Percentiles rank a stretch among this genome's conserved stretches.
phyloP scores from a whole-genome alignment of 441 rosid species.

The Erodium moschatum region DNA sequence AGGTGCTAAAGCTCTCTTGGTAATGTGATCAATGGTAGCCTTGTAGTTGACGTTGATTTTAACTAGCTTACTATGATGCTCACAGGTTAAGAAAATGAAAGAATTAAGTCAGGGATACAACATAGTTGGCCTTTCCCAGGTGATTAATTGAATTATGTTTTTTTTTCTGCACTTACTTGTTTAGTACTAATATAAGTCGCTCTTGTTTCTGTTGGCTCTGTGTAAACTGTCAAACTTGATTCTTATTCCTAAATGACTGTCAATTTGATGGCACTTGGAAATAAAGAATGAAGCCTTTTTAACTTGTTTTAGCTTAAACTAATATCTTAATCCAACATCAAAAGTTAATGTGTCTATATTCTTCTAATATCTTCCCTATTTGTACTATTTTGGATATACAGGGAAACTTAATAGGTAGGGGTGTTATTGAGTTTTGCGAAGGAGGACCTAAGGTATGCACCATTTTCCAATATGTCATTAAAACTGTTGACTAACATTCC shows the following conservation, averaged over 20 bases:
- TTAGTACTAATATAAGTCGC: not conserved
- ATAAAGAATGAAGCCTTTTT: not conserved
- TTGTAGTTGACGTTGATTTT: conserved; percentile 12
- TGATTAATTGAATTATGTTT: conserved; percentile 19
- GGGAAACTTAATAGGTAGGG: conserved; percentile 82
- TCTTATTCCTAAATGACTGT: not conserved
- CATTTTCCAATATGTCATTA: not conserved
- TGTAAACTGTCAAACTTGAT: not conserved
- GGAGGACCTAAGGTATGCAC: conserved; percentile 57
- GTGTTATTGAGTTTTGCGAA: conserved; percentile 68
- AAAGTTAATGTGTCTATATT: not conserved
- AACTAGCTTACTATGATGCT: conserved; percentile 12
- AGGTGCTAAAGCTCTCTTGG: conserved; percentile 34
- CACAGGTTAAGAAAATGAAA: conserved; percentile 54
- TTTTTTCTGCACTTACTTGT: not conserved
- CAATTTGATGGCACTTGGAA: not conserved
- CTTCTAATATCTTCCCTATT: not conserved
- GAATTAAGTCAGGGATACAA: conserved; percentile 53
- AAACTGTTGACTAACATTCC: not conserved
- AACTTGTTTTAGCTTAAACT: not conserved
- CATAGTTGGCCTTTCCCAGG: conserved; percentile 78
- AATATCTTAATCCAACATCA: not conserved
- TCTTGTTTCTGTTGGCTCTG: not conserved
- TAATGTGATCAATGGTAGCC: conserved; percentile 13
- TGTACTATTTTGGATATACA: conserved; percentile 27